Evolutionary conservation across 768 basidiomycete species (phyloP), one percentile per base, ranked within the genome.

Genomic region (Termitomyces sp.): DNA sequence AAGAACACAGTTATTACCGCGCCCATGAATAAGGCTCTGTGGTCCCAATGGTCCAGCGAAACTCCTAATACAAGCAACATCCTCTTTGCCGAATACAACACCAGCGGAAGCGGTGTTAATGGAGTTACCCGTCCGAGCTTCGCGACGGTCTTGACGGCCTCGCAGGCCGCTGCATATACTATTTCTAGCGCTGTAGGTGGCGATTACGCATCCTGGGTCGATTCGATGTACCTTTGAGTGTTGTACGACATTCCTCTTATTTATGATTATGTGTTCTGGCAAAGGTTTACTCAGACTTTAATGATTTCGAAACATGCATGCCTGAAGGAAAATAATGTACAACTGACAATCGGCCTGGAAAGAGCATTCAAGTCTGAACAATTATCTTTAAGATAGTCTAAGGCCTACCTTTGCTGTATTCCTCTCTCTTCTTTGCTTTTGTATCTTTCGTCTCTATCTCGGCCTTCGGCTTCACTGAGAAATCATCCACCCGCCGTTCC

Each of bases 121-220:
- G 56, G 37, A 19, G 56, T 37, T 14, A 8, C 26, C 15, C 70
- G 77, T 0, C 69, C 78, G 0, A 70, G 66, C 54, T 80, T 78
- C 53, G 69, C 75, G 4, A 75, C 73, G 1, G 61, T 70, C 21
- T 67, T 80, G 17, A 65, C 67, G n/a, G 61, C 69, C 7, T 63
- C 62, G 35, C 70, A 78, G 60, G 76, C 77, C 9, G 64, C 68
- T 17, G 50, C 55, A 5, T 79, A 73, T 56, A 67, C 64, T 10
- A 76, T 80, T 45, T 69, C 75, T 31, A 78, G 73, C 56, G 74
- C 76, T n/a, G 71, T 80, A 14, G 78, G 78, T 6, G 71, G 70
- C 55, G 75, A 78, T 60, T 79, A 68, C 52, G 67, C 72, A 9
- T 69, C 51, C 31, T 80, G 78, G 78, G 77, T 80, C 10, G 78